Conservation (phyloP, 257 asterid species). For the Datura wrightii region DNA sequence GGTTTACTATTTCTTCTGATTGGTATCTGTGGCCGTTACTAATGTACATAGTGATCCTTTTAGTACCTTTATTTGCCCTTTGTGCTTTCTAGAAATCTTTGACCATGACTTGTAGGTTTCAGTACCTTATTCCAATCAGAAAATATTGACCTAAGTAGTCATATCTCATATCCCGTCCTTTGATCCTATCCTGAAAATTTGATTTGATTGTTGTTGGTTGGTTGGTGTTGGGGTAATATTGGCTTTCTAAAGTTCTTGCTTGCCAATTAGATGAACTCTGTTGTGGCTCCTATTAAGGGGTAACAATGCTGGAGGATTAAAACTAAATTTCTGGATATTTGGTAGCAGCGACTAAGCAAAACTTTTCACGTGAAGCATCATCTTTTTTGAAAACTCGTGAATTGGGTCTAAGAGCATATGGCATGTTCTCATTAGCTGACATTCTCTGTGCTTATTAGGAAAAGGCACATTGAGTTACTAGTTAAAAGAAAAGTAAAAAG, state of each 20-base stretch:
- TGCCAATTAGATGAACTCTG: background rate
- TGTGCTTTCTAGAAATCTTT: background rate
- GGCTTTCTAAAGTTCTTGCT: background rate
- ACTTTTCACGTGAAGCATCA: too few relatives aligned
- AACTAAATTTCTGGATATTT: background rate
- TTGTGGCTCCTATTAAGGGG: background rate
- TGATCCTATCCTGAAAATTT: too few relatives aligned
- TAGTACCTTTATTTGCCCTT: background rate
- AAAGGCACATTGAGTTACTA: too few relatives aligned
- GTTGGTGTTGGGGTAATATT: background rate
- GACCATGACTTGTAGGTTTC: background rate
- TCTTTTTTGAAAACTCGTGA: too few relatives aligned
- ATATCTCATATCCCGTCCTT: too few relatives aligned
- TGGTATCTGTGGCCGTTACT: background rate
- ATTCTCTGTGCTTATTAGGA: too few relatives aligned
- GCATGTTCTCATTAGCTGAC: too few relatives aligned
- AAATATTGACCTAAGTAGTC: too few relatives aligned
- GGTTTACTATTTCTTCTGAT: background rate
- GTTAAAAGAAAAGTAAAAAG: too few relatives aligned
- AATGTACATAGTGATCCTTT: background rate
- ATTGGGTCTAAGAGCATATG: too few relatives aligned
- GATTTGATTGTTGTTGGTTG: too few relatives aligned
- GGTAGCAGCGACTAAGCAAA: too few relatives aligned
- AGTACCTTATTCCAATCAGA: background rate
- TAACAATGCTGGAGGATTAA: background rate